These are phyloP conservation scores for Wickerhamiella infanticola DNA, from an alignment of 1,139 yeast species.

Conservation along the genomic window DNA sequence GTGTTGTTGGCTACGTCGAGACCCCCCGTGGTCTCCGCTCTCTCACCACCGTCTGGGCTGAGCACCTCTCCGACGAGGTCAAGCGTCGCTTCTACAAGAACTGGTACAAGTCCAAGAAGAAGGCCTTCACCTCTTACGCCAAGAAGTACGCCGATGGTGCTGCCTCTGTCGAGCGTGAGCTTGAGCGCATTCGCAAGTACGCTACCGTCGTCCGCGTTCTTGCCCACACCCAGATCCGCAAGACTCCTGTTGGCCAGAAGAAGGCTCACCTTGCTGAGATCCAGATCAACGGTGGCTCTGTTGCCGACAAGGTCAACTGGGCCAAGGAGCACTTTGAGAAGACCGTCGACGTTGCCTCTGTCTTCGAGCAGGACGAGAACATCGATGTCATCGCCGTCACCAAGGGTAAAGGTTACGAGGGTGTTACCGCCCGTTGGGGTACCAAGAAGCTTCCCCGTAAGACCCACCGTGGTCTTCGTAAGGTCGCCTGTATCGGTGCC, in stretches of 20 bases:
- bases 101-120: slow-evolving; percentile 99
- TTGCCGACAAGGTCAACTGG: slow-evolving; percentile 96
- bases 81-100: slow-evolving; percentile 99
- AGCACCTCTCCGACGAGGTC: slow-evolving; percentile 97
- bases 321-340: slow-evolving; percentile 98
- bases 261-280: slow-evolving; percentile 99
- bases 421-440: slow-evolving; percentile 99
- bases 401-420: slow-evolving; percentile 99
- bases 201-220: slow-evolving; percentile 97
- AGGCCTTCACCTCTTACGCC: slow-evolving; percentile 99
- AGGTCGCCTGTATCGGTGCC: slow-evolving; percentile 99
- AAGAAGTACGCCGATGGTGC: slow-evolving; percentile 92
- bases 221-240: slow-evolving; percentile 98
- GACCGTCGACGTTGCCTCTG: slow-evolving; percentile 90
- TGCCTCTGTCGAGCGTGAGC: slow-evolving; percentile 83
- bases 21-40: slow-evolving; percentile 99
- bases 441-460: slow-evolving; percentile 99
- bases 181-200: slow-evolving; percentile 98
- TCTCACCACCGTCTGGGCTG: slow-evolving; percentile 99
- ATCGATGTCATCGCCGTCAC: slow-evolving; percentile 98
- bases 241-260: slow-evolving; percentile 98
- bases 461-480: slow-evolving; percentile 99
- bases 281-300: slow-evolving; percentile 98
- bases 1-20: slow-evolving; percentile 99
- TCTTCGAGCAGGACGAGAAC: slow-evolving; percentile 97